Evolutionary conservation across 495 filamentous ascomycete genomes (phyloP).

Genomic region (Pyrenula aspistea): DNA sequence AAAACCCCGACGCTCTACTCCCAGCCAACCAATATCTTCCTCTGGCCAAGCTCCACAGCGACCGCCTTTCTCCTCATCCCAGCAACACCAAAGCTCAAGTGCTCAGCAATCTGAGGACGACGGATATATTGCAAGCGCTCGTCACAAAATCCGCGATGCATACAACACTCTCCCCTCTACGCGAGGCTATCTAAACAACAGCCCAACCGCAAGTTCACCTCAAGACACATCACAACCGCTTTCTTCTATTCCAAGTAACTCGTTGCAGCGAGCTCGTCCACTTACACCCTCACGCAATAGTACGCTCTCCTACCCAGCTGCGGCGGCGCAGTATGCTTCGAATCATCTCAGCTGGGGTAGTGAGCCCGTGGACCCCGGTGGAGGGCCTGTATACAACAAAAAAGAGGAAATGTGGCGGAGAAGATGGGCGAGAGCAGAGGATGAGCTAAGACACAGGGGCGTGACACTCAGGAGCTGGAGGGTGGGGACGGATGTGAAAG

Average conservation of each 20-base stretch:
- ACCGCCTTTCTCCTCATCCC: conserved; percentile 8
- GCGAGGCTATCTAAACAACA: conserved; percentile 11
- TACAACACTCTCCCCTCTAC: conserved; percentile 36
- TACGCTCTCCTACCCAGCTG: conserved; percentile 25
- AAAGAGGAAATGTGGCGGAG: conserved; percentile 75
- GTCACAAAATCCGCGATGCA: conserved; percentile 25
- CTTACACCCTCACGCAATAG: conserved; percentile 12
- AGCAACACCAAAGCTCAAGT: conserved; percentile 4
- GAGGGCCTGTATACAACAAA: conserved; percentile 40
- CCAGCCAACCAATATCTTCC: conserved; percentile 12
- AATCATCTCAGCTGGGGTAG: conserved; percentile 13
- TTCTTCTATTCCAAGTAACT: background rate
- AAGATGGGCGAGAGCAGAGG: conserved; percentile 64
- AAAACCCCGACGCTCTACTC: conserved; percentile 22
- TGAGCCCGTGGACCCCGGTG: background rate
- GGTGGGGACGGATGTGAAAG: conserved; percentile 65
- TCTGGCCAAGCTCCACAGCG: conserved; percentile 6
- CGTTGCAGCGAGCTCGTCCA: conserved; percentile 2
- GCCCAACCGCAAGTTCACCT: background rate
- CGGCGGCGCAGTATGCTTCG: conserved; percentile 29
- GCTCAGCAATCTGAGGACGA: conserved; percentile 12
- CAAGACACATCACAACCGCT: background rate
- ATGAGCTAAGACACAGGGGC: conserved; percentile 51
- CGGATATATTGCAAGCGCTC: conserved; percentile 18
- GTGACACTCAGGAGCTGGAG: conserved; percentile 78